Evolutionary conservation across 2,329 filamentous ascomycete genomes (phyloP), one percentile per base, ranked within the genome.

Genomic region (Trichoderma pleuroti): DNA sequence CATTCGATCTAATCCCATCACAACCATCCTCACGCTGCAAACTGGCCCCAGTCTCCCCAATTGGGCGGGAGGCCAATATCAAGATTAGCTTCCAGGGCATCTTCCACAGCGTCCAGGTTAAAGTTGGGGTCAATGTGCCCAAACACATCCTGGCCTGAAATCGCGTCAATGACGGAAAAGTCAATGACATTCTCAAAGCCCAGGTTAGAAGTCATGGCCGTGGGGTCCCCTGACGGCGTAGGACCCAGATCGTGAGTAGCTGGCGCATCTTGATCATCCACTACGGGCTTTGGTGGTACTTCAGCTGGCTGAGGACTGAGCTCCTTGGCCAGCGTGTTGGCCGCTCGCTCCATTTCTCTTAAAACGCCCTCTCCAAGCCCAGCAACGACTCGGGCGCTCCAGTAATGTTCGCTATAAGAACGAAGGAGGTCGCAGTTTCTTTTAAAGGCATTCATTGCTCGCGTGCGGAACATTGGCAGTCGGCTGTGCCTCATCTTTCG

Each of bases 401-500:
- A 88, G 76, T 87, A 91, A n/a, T 85, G 84, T 52, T 85, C 82
- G n/a, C 85, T 84, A 68, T 88, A 83, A 16, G 82, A 80, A 26
- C 84, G 82, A 5, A 91, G 79, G 39, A 88, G 81, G 2, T 84
- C 81, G 12, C 87, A 87, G 52, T 88, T 86, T 57, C 82, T 83
- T 64, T 84, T 82, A 74, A 91, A 90, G 0, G 85, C 81, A 16
- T 81, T 81, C 73, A 86, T 85, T 6, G 86, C 85, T n/a, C 88
- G 81, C 0, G 82, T 82, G 5, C 87, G 84, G 72, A 88, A 89
- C 82, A 89, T 86, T 1, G 87, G 85, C 0, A 89, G 79, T 14
- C 84, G 84, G 70, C 86, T 88, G 73, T 89, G 86, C 1, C 88
- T 83, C 87, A 90, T 88, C 75, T 90, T 90, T 57, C 87, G 84